phyloP scores from a whole-genome alignment of 371 early-diverging fungal species.

The Blastocladiella emersonii region DNA sequence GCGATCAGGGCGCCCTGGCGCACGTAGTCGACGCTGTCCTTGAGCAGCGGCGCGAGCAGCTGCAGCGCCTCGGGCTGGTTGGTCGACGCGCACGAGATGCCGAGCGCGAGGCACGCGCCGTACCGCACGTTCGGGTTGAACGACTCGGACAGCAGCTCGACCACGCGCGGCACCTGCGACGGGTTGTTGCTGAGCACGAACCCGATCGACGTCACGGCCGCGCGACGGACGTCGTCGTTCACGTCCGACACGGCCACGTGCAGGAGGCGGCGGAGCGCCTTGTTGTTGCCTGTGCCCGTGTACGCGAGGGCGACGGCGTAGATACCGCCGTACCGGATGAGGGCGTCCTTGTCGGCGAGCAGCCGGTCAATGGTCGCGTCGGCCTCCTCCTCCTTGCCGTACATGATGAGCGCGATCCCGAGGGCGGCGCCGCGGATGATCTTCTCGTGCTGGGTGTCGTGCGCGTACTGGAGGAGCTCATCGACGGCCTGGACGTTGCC shows the following conservation, averaged over 20 bases:
- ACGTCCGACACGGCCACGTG: constrained; percentile 96
- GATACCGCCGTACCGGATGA: constrained; percentile 90
- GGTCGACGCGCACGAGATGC: constrained; percentile 95
- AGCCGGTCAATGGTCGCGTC: constrained; percentile 73
- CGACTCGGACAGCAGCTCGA: constrained; percentile 93
- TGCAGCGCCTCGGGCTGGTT: constrained; percentile 66
- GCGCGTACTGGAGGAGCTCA: constrained; percentile 90
- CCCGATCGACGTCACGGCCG: constrained; percentile 94
- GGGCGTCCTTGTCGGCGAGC: constrained; percentile 79
- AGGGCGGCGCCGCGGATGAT: constrained; percentile 90
- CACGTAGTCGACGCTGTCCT: constrained; percentile 95
- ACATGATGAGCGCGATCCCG: constrained; percentile 89
- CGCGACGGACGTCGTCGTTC: constrained; percentile 96
- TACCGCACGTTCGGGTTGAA: constrained; percentile 97
- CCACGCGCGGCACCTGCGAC: constrained; percentile 87
- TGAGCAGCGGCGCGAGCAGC: constrained; percentile 94
- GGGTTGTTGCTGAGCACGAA: constrained; percentile 83
- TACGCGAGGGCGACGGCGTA: constrained; percentile 95
- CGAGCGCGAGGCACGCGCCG: constrained; percentile 92
- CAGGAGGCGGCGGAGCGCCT: constrained; percentile 80
- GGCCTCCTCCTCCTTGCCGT: constrained; percentile 84
- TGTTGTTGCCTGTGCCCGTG: constrained; percentile 93
- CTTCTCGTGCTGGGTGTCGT: constrained; percentile 96
- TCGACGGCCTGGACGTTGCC: constrained; percentile 65
- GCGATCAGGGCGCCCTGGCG: constrained; percentile 97